Evolutionary conservation across 2,329 filamentous ascomycete species (phyloP), one percentile per base, ranked within the genome.

Genomic region (Fusarium sp.): DNA sequence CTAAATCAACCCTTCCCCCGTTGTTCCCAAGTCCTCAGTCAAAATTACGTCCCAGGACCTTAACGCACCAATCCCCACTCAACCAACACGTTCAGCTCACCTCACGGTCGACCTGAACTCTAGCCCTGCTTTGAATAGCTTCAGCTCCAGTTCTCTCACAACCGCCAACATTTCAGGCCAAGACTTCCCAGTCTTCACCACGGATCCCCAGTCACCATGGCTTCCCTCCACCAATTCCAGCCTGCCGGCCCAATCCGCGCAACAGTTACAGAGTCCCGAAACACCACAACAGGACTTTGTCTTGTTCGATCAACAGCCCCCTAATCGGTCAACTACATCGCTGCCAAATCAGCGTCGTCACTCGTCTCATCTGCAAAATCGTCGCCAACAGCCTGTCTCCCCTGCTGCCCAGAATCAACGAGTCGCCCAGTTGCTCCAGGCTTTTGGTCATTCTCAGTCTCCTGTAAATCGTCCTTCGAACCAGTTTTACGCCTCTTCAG

Each of bases 151-250:
- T 87, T 86, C 82, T 81, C 79, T 77, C 74, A 78, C 77, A 75
- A 84, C 84, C 83, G 81, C 82, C 81, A 88, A 82, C 82, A 88
- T 88, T 86, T 79, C 84, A 82, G 78, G 80, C 77, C 87, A 84
- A 88, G 89, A 90, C 87, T 87, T 85, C 73, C 76, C 84, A 87
- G 89, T 91, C 89, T 90, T 90, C 90, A 93, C 86, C 86, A 94
- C 91, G 91, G 91, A 91, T 92, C 87, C 88, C 80, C 85, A 85
- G 82, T 88, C 88, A 93, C 75, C 86, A 94, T 94, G 91, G 91
- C 90, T 86, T 89, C 87, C 90, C 86, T 89, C 88, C 83, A 88
- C 83, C 83, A 83, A 84, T 76, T 75, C 83, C 79, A 86, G 82
- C 85, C 85, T 83, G 86, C 87, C 87, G 88, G 88, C 86, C 83